These are phyloP conservation scores for Echeveria elegans DNA, from an alignment of 164 flowering plant genomes.

Conservation along the genomic window DNA sequence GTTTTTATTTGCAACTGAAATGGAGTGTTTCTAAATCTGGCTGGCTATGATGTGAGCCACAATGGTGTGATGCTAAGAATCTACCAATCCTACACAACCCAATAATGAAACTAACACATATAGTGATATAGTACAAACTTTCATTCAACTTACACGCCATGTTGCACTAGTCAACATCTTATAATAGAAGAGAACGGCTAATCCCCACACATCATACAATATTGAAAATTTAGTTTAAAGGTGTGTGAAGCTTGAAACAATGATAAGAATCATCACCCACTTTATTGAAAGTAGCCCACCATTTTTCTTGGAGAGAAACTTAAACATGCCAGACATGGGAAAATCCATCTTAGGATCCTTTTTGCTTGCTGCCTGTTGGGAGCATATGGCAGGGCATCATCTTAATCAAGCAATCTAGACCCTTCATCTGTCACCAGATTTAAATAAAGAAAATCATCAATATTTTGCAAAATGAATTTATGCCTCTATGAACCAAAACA, in stretches of 20 bases:
- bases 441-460: neutral
- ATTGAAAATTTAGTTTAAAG: neutral
- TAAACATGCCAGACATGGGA: constrained; percentile 13
- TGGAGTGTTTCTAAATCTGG: too few species aligned
- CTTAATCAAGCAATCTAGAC: neutral
- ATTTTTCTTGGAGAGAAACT: constrained; percentile 40
- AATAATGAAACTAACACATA: neutral
- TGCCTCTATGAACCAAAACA: too few species aligned
- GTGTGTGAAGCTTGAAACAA: neutral
- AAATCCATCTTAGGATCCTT: neutral
- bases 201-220: neutral
- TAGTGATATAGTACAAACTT: constrained; percentile 1
- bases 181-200: neutral
- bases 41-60: constrained; percentile 3
- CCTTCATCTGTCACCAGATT: neutral
- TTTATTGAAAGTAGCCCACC: constrained; percentile 1
- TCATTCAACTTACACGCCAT: constrained; percentile 1
- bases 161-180: neutral
- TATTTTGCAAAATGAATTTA: neutral
- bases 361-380: neutral
- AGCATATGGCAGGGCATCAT: neutral
- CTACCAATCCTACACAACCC: neutral
- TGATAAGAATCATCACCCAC: neutral
- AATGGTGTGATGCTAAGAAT: neutral
- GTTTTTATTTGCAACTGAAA: too few species aligned